Conservation (phyloP, 2,329 filamentous ascomycete species). For the Leptographium galeiforme region DNA sequence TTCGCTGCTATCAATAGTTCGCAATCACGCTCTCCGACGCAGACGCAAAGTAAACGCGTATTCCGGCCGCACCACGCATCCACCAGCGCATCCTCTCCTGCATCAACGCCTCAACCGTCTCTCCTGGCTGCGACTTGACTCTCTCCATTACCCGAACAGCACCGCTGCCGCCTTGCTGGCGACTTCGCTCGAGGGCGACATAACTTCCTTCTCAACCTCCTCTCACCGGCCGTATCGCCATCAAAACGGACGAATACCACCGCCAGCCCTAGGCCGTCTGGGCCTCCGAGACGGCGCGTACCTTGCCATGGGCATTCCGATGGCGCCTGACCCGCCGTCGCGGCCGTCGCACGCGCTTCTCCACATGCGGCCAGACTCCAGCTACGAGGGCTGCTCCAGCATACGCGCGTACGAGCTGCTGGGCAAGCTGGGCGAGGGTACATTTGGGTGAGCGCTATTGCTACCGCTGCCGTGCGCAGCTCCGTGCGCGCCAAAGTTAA, state of each 20-base stretch:
- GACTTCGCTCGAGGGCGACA: not conserved
- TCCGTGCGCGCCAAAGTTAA: constrained; percentile 5
- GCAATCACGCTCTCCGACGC: not conserved
- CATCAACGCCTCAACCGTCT: not conserved
- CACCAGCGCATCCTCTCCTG: not conserved
- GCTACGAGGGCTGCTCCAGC: constrained; percentile 73
- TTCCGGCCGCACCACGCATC: not conserved
- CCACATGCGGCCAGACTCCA: constrained; percentile 39
- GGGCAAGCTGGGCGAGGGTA: constrained; percentile 83
- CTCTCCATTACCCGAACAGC: too few species aligned
- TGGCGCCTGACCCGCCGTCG: not conserved
- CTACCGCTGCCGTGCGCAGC: not conserved
- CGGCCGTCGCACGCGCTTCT: constrained; percentile 25
- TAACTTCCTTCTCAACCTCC: not conserved
- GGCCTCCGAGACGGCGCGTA: not conserved
- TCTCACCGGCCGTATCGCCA: not conserved
- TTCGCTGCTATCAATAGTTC: not conserved
- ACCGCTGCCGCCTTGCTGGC: not conserved
- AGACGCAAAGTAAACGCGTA: not conserved
- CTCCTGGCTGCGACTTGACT: not conserved
- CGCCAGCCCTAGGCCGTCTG: not conserved
- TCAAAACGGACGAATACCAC: not conserved
- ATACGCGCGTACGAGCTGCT: constrained; percentile 69
- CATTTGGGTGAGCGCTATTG: constrained; percentile 57
- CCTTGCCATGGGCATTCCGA: not conserved